These are phyloP conservation scores for Capsicum chinense DNA, from an alignment of 257 asterid genomes.

Conservation along the genomic window DNA sequence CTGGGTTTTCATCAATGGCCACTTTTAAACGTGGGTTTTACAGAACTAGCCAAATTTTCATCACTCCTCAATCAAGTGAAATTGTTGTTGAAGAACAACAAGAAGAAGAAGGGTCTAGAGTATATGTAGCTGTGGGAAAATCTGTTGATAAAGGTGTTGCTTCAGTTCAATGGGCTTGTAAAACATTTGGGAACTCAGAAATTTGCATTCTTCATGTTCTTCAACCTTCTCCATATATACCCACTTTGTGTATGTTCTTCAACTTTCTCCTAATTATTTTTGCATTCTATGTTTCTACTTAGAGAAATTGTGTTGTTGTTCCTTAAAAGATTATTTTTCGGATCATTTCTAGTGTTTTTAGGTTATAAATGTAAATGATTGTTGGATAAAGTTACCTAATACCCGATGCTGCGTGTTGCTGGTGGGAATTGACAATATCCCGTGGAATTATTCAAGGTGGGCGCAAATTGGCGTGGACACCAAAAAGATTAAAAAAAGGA, in stretches of 20 bases:
- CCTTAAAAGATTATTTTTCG: neutral
- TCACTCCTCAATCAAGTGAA: constrained; percentile 36
- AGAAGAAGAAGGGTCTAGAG: constrained; percentile 38
- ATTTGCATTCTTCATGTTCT: constrained; percentile 79
- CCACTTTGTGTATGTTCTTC: constrained; percentile 65
- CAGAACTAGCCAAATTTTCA: constrained; percentile 29
- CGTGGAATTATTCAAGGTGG: no score
- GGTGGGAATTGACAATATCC: no score
- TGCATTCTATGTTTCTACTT: no score
- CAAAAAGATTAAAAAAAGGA: no score
- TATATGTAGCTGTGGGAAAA: constrained; percentile 77
- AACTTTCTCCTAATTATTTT: no score
- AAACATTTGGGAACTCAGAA: constrained; percentile 51
- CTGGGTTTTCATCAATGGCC: constrained; percentile 37
- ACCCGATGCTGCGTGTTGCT: no score
- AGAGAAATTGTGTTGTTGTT: no score
- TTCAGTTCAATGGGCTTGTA: constrained; percentile 67
- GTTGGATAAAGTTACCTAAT: no score
- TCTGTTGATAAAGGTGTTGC: constrained; percentile 59
- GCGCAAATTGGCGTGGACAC: no score
- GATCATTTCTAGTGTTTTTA: constrained; percentile 4
- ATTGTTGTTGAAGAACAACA: constrained; percentile 21
- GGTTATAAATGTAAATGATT: constrained; percentile 7
- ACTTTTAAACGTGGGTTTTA: constrained; percentile 35
- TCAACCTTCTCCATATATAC: constrained; percentile 72